Percentiles rank a stretch among this genome's conserved stretches.
These are phyloP conservation scores for Rhizopogon roseolus DNA, from an alignment of 768 basidiomycete species.

Conservation along the genomic window DNA sequence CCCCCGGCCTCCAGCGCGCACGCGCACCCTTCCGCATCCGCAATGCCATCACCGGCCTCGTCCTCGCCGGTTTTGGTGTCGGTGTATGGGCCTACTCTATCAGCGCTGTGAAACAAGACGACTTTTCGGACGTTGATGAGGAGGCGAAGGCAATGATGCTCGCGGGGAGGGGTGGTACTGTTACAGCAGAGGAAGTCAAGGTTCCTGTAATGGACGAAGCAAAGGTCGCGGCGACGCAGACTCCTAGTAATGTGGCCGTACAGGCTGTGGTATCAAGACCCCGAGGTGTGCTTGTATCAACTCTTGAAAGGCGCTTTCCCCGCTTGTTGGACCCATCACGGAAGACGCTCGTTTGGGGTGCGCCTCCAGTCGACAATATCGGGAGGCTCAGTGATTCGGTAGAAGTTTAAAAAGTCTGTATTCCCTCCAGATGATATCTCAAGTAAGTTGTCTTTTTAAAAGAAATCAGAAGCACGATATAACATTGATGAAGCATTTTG, in stretches of 20 bases:
- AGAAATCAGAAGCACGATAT: neutral
- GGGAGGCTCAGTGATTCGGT: slow-evolving; percentile 39
- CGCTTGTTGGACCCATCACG: slow-evolving; percentile 51
- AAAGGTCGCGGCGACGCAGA: slow-evolving; percentile 10
- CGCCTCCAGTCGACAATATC: slow-evolving; percentile 61
- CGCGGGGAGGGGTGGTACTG: slow-evolving; percentile 15
- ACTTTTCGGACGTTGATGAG: slow-evolving; percentile 83
- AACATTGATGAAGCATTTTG: neutral
- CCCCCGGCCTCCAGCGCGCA: slow-evolving; percentile 82
- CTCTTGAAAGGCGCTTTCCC: slow-evolving; percentile 43
- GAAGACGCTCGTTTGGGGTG: slow-evolving; percentile 70
- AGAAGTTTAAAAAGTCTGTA: neutral
- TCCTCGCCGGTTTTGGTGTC: slow-evolving; percentile 67
- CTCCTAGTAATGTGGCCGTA: neutral
- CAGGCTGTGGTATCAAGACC: slow-evolving; percentile 5
- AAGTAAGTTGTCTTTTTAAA: neutral
- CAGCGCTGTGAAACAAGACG: slow-evolving; percentile 89
- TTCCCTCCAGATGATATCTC: neutral
- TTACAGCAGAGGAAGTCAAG: slow-evolving; percentile 26
- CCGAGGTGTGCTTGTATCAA: slow-evolving; percentile 41
- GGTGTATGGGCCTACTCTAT: slow-evolving; percentile 93
- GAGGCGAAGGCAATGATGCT: slow-evolving; percentile 57
- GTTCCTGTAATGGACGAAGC: slow-evolving; percentile 19
- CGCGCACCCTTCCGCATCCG: slow-evolving; percentile 75
- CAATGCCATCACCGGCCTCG: slow-evolving; percentile 75